Percentiles rank a stretch among this genome's conserved stretches.
Evolutionary conservation across 2,329 filamentous ascomycete species (phyloP).

Genomic region (Colletotrichum gloeosporioides): DNA sequence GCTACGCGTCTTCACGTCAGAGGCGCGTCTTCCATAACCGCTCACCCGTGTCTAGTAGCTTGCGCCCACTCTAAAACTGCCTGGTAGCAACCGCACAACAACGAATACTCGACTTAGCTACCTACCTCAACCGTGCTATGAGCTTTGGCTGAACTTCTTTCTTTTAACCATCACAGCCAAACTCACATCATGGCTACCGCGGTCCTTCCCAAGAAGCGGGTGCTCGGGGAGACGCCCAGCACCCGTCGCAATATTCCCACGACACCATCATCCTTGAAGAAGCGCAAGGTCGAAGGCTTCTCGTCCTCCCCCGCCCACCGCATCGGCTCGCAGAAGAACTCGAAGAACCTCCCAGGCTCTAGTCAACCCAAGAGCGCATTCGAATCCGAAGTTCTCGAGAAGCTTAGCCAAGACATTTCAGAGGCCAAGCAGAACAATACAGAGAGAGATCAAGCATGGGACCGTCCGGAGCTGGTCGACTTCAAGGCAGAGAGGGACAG

Average conservation of each 20-base stretch:
- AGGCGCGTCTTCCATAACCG: constrained; percentile 33
- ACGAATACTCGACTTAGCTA: not conserved
- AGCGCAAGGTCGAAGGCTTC: constrained; percentile 76
- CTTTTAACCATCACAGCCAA: not conserved
- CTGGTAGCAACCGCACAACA: constrained; percentile 8
- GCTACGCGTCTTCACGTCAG: constrained; percentile 41
- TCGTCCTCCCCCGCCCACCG: constrained; percentile 61
- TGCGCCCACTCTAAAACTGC: constrained; percentile 1
- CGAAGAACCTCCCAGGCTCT: constrained; percentile 68
- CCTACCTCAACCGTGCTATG: not conserved
- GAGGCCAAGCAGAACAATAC: constrained; percentile 85
- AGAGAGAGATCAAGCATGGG: constrained; percentile 95
- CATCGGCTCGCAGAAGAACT: constrained; percentile 68
- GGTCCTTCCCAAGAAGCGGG: constrained; percentile 72
- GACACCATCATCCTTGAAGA: constrained; percentile 71
- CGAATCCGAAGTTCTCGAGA: constrained; percentile 92
- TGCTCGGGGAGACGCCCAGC: constrained; percentile 71
- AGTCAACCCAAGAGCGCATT: constrained; percentile 90
- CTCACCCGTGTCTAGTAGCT: constrained; percentile 4
- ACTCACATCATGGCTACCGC: constrained; percentile 50
- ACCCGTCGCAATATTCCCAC: constrained; percentile 66
- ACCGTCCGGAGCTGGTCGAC: constrained; percentile 59
- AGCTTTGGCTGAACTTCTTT: constrained; percentile 2
- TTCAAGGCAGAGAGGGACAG: constrained; percentile 66
- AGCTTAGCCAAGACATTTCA: constrained; percentile 91